Percentiles rank a stretch among this genome's conserved stretches.
Evolutionary conservation across 1,284 basidiomycete genomes (phyloP).

Genomic region (Cryptococcus sp.): DNA sequence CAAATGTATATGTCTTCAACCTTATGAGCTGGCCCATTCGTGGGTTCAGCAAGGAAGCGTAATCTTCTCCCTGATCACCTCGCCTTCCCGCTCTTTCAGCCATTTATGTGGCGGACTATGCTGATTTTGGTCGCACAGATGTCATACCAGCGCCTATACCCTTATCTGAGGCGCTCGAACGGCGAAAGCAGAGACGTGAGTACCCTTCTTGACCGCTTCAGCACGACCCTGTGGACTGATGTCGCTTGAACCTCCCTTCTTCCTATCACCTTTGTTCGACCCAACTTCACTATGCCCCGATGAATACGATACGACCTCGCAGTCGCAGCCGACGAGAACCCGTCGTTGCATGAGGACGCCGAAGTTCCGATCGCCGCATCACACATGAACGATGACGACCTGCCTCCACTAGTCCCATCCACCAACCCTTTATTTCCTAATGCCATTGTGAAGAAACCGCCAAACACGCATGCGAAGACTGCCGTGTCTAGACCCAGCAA

Average conservation of each 20-base stretch:
- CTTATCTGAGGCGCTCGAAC: conserved; percentile 45
- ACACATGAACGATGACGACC: conserved; percentile 27
- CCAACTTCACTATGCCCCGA: too few species aligned
- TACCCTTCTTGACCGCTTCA: neutral
- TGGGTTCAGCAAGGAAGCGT: conserved; percentile 28
- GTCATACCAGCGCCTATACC: conserved; percentile 45
- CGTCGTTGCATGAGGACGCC: conserved; percentile 24
- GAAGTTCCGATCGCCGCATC: conserved; percentile 4
- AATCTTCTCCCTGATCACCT: conserved; percentile 52
- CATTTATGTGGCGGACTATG: neutral
- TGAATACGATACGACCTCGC: neutral
- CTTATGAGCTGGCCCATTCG: conserved; percentile 16
- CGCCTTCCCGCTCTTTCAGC: conserved; percentile 1
- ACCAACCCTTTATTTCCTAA: conserved; percentile 49
- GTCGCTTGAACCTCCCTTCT: neutral
- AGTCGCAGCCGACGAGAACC: conserved; percentile 31
- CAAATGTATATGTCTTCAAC: conserved; percentile 33
- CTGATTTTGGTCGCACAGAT: conserved; percentile 24
- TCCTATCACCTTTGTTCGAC: too few species aligned
- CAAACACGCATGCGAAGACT: conserved; percentile 42
- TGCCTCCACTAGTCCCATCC: conserved; percentile 40
- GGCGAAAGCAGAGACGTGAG: conserved; percentile 38
- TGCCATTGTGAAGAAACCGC: conserved; percentile 43
- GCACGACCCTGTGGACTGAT: neutral
- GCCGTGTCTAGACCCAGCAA: conserved; percentile 4